Evolutionary conservation across 345 rosid species (phyloP).

Genomic region (Ceriops zippeliana): DNA sequence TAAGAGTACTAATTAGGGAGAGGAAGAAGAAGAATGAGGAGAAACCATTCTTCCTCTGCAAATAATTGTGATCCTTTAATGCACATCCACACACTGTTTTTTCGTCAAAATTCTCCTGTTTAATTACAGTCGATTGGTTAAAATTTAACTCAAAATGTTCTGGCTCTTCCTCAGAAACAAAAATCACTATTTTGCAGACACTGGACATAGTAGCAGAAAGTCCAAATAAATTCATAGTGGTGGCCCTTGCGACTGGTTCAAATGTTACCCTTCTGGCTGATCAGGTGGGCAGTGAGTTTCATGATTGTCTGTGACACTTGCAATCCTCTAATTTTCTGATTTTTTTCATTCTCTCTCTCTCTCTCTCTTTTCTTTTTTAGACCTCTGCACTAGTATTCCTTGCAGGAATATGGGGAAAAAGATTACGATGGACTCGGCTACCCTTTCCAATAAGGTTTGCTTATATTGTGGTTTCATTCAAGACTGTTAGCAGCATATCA

Average conservation of each 20-base stretch:
- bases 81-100: no score
- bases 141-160: no score
- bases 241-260: slow-evolving; percentile 10
- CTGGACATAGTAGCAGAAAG: no score
- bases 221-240: no score
- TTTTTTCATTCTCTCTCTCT: neutral
- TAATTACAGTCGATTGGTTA: no score
- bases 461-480: slow-evolving; percentile 5
- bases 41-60: no score
- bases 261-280: slow-evolving; percentile 89
- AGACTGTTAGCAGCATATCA: neutral
- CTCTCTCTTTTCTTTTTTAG: neutral
- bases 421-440: slow-evolving; percentile 92
- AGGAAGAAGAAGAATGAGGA: no score
- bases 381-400: neutral
- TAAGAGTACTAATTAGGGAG: no score
- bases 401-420: slow-evolving; percentile 94
- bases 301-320: neutral
- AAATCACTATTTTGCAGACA: no score
- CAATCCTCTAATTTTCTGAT: neutral
- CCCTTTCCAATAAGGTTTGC: slow-evolving; percentile 87
- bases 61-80: no score
- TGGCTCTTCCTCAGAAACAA: no score
- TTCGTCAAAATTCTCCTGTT: no score
- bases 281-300: slow-evolving; percentile 46